These are phyloP conservation scores for Gentiana macrophylla DNA, from an alignment of 257 asterid genomes.

Conservation along the genomic window DNA sequence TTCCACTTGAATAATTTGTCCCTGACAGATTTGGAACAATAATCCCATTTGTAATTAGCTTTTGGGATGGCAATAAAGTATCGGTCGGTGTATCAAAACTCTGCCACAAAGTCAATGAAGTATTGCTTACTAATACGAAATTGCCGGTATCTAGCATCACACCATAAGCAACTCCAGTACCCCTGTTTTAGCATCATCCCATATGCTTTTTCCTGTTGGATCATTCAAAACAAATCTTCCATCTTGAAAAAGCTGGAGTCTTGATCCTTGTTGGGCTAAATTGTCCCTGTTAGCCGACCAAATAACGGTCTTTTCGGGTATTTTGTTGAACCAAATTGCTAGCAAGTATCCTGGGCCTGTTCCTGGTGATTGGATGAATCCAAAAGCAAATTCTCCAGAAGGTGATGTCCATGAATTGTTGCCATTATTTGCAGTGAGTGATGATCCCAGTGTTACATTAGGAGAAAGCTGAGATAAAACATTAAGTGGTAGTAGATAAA, in stretches of 20 bases:
- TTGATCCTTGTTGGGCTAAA: conserved; percentile 3
- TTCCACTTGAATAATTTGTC: conserved; percentile 8
- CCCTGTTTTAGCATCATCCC: conserved; percentile 5
- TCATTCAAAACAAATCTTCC: conserved; percentile 5
- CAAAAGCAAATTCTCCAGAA: conserved; percentile 12
- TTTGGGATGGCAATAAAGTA: conserved; percentile 8
- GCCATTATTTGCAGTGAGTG: conserved; percentile 5
- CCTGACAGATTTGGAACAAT: background rate
- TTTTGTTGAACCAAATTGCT: conserved; percentile 15
- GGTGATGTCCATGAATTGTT: conserved; percentile 5
- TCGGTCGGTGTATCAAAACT: conserved; percentile 8
- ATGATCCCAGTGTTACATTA: conserved; percentile 6
- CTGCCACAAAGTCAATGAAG: conserved; percentile 8
- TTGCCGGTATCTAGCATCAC: conserved; percentile 12
- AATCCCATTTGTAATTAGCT: background rate
- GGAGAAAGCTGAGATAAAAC: background rate
- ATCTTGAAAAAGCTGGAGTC: conserved; percentile 1
- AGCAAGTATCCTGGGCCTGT: conserved; percentile 4
- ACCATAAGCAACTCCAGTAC: conserved; percentile 6
- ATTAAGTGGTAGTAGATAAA: background rate
- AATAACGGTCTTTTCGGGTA: conserved; percentile 6
- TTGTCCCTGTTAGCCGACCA: conserved; percentile 16
- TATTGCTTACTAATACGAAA: background rate
- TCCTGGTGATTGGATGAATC: background rate
- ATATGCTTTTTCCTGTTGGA: background rate